Conservation (phyloP, 2,329 filamentous ascomycete species). For the Pestalotiopsis sp. region DNA sequence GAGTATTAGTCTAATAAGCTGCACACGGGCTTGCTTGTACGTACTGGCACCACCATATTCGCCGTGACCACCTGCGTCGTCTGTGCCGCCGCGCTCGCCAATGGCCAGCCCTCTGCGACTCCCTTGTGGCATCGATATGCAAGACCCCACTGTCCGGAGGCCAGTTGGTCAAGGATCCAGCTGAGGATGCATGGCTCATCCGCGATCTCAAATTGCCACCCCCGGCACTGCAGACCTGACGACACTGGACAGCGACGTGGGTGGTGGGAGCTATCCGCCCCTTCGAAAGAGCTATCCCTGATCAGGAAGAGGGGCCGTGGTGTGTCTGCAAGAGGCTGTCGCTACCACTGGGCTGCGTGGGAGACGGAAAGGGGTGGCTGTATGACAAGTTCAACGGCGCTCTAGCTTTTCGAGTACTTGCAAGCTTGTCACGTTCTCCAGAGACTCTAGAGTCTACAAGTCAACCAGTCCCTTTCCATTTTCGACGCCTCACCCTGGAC, state of each 20-base stretch:
- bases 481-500: conserved; percentile 6
- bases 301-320: neutral
- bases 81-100: conserved; percentile 8
- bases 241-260: neutral
- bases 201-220: conserved; percentile 10
- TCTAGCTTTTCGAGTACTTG: neutral
- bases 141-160: conserved; percentile 8
- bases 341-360: neutral
- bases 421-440: neutral
- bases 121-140: neutral
- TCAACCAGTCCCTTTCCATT: neutral
- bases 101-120: neutral
- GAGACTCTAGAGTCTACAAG: neutral
- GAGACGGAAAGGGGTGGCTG: neutral
- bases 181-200: conserved; percentile 7
- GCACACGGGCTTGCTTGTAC: neutral
- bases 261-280: conserved; percentile 5
- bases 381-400: conserved; percentile 1
- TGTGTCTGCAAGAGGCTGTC: neutral
- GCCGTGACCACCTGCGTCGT: conserved; percentile 5
- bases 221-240: neutral
- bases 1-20: neutral
- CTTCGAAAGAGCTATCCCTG: neutral
- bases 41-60: neutral
- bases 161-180: conserved; percentile 14